Evolutionary conservation across 1,284 basidiomycete species (phyloP), one percentile per base, ranked within the genome.

Genomic region (Leccinum proximum): DNA sequence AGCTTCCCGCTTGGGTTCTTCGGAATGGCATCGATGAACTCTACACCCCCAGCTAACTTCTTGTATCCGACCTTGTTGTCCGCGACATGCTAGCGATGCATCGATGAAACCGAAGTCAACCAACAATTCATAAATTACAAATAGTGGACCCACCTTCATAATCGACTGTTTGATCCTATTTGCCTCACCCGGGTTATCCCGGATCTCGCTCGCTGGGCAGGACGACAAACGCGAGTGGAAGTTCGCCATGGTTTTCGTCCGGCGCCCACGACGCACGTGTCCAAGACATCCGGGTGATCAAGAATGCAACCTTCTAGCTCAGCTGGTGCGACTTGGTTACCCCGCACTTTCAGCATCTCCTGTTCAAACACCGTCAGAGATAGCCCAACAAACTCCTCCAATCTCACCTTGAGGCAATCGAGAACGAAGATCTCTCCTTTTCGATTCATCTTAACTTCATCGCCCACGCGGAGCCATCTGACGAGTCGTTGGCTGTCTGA

Each of bases 161-260:
- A 81, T 78, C 11, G 70, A 76, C 13, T 68, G 70, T 73, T 85
- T 87, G 48, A 84, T 74, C 66, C 73, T 74, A n/a, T 77, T 76
- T 3, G 70, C 76, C 13, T 78, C 80, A 0, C 61, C 57, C 5
- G 79, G 68, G 66, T 79, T 75, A 11, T 54, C 22, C 26, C 69
- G 69, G 18, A 81, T 75, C 16, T 80, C 79, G 61, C 76, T 75
- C 18, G 74, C 73, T 0, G 84, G 82, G 5, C 77, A 74, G 3
- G 79, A 87, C 86, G n/a, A 93, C 79, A 70, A 85, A 93, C 1
- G 89, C 91, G 58, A 90, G 74, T 0, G 93, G 92, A 4, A 92
- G 70, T 71, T 95, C 93, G 45, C 93, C 93, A 59, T 84, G 89
- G 68, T 87, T 91, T 14, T 93, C 91, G 71, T 95, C 90, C 0